phyloP scores from a whole-genome alignment of 225 moss, liverwort and hornwort species.

The Antitrichia curtipendula region DNA sequence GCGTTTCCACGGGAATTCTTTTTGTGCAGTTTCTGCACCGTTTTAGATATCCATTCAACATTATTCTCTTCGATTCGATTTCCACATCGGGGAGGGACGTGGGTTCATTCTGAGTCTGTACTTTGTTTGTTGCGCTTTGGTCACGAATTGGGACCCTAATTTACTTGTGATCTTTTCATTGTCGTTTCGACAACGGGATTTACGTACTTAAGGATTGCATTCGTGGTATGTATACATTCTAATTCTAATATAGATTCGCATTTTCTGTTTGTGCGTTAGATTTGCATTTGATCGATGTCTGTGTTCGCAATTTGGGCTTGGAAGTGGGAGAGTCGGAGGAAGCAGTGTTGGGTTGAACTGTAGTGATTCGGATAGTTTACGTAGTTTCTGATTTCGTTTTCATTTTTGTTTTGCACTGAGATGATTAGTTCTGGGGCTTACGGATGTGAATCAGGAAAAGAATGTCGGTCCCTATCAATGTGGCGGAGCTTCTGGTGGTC shows the following conservation, averaged over 20 bases:
- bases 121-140: background rate
- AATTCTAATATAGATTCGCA: background rate
- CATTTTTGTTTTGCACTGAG: background rate
- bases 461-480: conserved; percentile 18
- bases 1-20: background rate
- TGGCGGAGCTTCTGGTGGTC: conserved; percentile 41
- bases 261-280: background rate
- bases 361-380: background rate
- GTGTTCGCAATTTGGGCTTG: background rate
- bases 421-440: background rate
- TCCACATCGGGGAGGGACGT: background rate
- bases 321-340: background rate
- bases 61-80: background rate
- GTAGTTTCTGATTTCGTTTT: background rate
- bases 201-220: background rate
- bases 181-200: background rate
- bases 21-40: background rate
- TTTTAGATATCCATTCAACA: background rate
- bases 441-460: background rate
- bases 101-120: background rate
- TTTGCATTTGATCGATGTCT: background rate
- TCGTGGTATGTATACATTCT: background rate
- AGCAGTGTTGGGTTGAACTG: background rate
- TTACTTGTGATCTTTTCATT: background rate
- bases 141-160: background rate